A percentile compares a stretch with the other conserved stretches of the same genome.
These are phyloP conservation scores for apple (Malus domestica) DNA, from an alignment of 306 rosid species.

Conservation along the genomic window DNA sequence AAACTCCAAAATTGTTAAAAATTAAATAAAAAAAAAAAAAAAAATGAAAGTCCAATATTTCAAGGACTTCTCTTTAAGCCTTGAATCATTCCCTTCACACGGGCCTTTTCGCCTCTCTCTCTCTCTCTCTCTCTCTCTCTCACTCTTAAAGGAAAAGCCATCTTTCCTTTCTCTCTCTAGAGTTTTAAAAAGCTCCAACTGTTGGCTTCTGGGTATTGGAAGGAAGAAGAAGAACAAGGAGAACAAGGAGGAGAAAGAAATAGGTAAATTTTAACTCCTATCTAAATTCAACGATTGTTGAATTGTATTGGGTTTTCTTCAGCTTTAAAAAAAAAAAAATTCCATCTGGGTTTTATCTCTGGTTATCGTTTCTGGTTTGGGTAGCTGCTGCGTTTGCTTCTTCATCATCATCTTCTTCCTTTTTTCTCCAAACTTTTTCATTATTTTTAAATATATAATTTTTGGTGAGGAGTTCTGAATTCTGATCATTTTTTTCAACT, in stretches of 20 bases:
- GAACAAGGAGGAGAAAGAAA: neutral
- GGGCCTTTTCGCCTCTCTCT: constrained; percentile 19
- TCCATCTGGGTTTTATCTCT: neutral
- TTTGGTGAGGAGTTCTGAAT: neutral
- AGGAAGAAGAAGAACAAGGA: constrained; percentile 18
- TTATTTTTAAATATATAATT: neutral
- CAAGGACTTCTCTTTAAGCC: constrained; percentile 11
- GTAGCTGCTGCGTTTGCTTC: neutral
- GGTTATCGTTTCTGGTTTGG: neutral
- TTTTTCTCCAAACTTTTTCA: neutral
- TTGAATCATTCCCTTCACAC: constrained; percentile 41
- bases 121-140: constrained; percentile 1
- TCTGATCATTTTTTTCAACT: neutral
- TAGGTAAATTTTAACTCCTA: constrained; percentile 31
- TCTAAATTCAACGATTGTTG: neutral
- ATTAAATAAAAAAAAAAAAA: neutral
- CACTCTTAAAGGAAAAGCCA: constrained; percentile 6
- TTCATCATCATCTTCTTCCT: neutral
- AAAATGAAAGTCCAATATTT: neutral
- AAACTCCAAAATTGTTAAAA: neutral
- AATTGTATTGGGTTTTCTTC: neutral
- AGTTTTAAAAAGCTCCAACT: neutral
- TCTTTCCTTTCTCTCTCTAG: constrained; percentile 13
- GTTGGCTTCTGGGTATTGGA: constrained; percentile 11
- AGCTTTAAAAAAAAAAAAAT: too few species aligned